Conservation (phyloP, 768 basidiomycete genomes). For the Pleurotus ostreatus region DNA sequence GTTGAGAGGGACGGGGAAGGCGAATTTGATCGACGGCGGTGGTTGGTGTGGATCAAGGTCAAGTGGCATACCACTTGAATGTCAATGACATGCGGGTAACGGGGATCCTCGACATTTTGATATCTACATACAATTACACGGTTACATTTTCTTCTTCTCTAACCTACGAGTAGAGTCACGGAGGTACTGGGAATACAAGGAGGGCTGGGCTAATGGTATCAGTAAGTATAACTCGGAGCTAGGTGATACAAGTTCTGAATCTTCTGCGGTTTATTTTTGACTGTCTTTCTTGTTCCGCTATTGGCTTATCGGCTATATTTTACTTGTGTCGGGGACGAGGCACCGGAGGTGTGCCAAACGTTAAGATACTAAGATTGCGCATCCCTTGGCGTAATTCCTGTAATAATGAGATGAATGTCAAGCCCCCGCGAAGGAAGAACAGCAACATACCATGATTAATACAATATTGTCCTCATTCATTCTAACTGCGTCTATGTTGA, state of each 20-base stretch:
- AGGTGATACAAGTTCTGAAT: conserved; percentile 4
- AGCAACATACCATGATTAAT: conserved; percentile 44
- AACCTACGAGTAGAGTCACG: no score
- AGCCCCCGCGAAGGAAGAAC: background rate
- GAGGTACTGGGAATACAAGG: no score
- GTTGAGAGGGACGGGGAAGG: conserved; percentile 51
- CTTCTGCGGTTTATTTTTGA: background rate
- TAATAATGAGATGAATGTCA: background rate
- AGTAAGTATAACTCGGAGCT: no score
- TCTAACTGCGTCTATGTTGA: conserved; percentile 44
- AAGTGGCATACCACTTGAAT: conserved; percentile 32
- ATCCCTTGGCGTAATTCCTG: conserved; percentile 36
- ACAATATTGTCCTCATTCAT: conserved; percentile 61
- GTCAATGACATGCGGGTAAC: no score
- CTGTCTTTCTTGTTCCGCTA: background rate
- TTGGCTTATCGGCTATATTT: background rate
- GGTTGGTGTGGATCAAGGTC: conserved; percentile 68
- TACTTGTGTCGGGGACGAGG: conserved; percentile 4
- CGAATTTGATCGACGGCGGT: conserved; percentile 62
- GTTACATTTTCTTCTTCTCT: no score
- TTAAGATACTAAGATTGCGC: conserved; percentile 41
- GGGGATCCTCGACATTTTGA: background rate
- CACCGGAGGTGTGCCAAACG: conserved; percentile 33
- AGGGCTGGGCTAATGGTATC: no score
- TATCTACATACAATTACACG: conserved; percentile 5